Conservation (phyloP, 2,329 filamentous ascomycete species). For the Fusarium anguioides region DNA sequence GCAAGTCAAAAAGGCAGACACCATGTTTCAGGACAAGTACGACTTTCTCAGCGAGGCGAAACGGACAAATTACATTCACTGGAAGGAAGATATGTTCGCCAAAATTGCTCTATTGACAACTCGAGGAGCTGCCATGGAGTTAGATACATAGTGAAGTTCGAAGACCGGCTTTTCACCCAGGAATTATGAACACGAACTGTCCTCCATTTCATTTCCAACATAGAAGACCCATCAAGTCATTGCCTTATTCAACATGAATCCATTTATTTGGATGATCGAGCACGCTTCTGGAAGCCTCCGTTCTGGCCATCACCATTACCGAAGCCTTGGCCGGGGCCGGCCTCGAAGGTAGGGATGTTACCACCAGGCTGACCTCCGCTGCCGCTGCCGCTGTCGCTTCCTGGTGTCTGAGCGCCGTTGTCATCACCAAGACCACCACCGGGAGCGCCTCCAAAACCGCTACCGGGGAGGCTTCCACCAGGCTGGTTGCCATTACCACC, state of each 20-base stretch:
- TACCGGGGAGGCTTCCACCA: background rate
- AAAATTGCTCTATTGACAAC: constrained; percentile 61
- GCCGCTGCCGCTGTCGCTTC: background rate
- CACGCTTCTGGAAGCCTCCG: constrained; percentile 26
- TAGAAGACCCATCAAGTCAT: constrained; percentile 13
- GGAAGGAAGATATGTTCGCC: constrained; percentile 71
- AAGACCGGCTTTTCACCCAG: constrained; percentile 43
- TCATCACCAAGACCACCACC: constrained; percentile 3
- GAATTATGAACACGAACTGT: constrained; percentile 38
- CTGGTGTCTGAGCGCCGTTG: constrained; percentile 17
- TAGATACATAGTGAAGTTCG: constrained; percentile 47
- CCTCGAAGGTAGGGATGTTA: constrained; percentile 28
- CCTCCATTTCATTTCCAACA: constrained; percentile 25
- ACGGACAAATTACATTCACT: constrained; percentile 69
- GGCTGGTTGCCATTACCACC: background rate
- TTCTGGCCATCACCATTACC: constrained; percentile 11
- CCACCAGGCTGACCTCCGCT: constrained; percentile 2
- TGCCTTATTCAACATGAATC: constrained; percentile 9
- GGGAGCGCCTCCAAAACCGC: no score
- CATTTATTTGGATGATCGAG: constrained; percentile 19
- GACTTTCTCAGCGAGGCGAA: constrained; percentile 76
- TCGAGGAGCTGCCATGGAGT: constrained; percentile 49
- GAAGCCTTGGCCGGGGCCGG: constrained; percentile 26
- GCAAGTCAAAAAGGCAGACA: constrained; percentile 65
- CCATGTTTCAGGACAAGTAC: constrained; percentile 80